phyloP scores from a whole-genome alignment of 1,284 basidiomycete species.

The Kalmanozyma brasiliensis region DNA sequence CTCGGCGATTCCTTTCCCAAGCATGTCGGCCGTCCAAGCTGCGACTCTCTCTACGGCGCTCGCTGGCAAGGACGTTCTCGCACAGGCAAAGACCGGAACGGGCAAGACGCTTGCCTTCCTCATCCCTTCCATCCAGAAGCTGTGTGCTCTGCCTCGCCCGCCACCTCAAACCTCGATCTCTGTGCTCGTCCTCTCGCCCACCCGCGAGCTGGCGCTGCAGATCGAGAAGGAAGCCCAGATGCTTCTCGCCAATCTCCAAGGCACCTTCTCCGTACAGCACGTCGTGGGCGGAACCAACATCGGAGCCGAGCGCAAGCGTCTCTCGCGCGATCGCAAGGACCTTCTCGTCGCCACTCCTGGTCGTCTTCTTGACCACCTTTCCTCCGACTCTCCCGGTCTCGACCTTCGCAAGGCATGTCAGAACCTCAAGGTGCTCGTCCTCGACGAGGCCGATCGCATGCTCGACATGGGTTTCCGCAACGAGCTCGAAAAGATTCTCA shows the following conservation, averaged over 20 bases:
- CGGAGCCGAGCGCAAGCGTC: slow-evolving; percentile 65
- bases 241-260: slow-evolving; percentile 51
- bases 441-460: slow-evolving; percentile 71
- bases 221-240: slow-evolving; percentile 62
- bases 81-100: slow-evolving; percentile 90
- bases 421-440: slow-evolving; percentile 67
- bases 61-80: slow-evolving; percentile 71
- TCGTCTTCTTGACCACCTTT: slow-evolving; percentile 70
- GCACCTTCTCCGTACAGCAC: slow-evolving; percentile 65
- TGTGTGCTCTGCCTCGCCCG: slow-evolving; percentile 50
- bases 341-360: slow-evolving; percentile 71
- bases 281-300: slow-evolving; percentile 71
- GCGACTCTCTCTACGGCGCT: slow-evolving; percentile 70
- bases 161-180: slow-evolving; percentile 49
- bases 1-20: slow-evolving; percentile 65
- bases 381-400: slow-evolving; percentile 67
- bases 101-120: slow-evolving; percentile 93
- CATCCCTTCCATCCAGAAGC: slow-evolving; percentile 81
- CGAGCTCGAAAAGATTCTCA: slow-evolving; percentile 64
- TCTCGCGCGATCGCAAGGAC: slow-evolving; percentile 64
- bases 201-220: slow-evolving; percentile 71
- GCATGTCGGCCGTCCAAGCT: slow-evolving; percentile 71
- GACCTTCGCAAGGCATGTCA: slow-evolving; percentile 57
- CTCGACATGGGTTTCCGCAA: slow-evolving; percentile 68
- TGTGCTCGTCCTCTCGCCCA: slow-evolving; percentile 71